A percentile compares a stretch with the other conserved stretches of the same genome.
These are phyloP conservation scores for Sugiyamaella novakii DNA, from an alignment of 1,139 yeast species.

Conservation along the genomic window DNA sequence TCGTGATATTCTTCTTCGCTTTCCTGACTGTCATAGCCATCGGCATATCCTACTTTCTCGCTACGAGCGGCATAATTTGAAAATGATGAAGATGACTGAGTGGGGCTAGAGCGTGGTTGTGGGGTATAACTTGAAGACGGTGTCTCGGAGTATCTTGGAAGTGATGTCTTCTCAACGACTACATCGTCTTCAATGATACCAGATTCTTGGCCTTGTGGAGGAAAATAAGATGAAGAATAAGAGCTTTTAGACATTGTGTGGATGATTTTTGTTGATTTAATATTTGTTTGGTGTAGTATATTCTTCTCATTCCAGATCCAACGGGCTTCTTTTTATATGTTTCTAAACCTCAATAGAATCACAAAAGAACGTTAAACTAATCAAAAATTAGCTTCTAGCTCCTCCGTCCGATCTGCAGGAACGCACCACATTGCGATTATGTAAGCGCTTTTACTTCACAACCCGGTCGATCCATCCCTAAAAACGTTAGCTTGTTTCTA, in stretches of 20 bases:
- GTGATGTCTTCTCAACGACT: too few relatives aligned
- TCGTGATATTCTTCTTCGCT: neutral
- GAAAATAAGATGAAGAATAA: neutral
- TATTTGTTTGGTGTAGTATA: neutral
- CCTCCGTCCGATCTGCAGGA: neutral
- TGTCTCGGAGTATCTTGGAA: neutral
- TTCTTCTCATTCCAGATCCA: neutral
- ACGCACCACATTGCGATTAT: conserved; percentile 2
- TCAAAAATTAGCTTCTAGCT: too few relatives aligned
- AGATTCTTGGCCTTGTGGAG: conserved; percentile 1
- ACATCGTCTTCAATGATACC: neutral
- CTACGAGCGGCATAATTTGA: too few relatives aligned
- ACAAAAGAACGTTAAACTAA: too few relatives aligned
- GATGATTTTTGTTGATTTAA: neutral
- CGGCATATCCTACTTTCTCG: neutral
- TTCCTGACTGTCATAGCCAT: neutral
- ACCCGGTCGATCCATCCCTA: neutral
- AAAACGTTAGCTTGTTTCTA: neutral
- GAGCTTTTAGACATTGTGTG: neutral
- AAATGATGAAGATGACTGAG: neutral
- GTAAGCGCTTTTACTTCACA: conserved; percentile 4
- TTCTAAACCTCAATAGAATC: neutral
- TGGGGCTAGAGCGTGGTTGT: neutral
- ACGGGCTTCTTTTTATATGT: neutral
- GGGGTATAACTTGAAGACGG: neutral